Evolutionary conservation across 2,329 filamentous ascomycete genomes (phyloP).

Genomic region (Uncinocarpus reesii): DNA sequence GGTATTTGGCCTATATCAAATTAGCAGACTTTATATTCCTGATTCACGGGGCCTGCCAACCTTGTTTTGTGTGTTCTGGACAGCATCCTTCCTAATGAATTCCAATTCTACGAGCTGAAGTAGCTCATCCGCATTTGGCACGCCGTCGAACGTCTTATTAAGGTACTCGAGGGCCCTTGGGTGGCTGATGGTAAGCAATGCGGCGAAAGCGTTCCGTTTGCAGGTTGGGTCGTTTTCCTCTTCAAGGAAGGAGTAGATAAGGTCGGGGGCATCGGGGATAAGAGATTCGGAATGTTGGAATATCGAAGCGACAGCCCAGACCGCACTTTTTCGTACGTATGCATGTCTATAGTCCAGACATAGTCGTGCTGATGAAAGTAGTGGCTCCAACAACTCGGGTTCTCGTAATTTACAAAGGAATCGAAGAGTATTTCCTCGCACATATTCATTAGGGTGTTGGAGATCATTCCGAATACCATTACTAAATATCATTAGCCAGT

Average conservation of each 20-base stretch:
- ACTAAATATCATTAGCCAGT: slow-evolving; percentile 40
- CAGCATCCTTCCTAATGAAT: slow-evolving; percentile 95
- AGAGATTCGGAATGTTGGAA: slow-evolving; percentile 80
- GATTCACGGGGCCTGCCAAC: slow-evolving; percentile 37
- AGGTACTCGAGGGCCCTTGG: slow-evolving; percentile 84
- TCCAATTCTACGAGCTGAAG: slow-evolving; percentile 88
- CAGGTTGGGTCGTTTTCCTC: slow-evolving; percentile 87
- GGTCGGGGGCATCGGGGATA: slow-evolving; percentile 89
- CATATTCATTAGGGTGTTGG: slow-evolving; percentile 96
- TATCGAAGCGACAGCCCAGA: slow-evolving; percentile 88
- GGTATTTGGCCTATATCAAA: slow-evolving; percentile 60
- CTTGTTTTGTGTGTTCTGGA: slow-evolving; percentile 91
- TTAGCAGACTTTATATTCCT: not conserved
- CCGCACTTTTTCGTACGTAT: slow-evolving; percentile 96
- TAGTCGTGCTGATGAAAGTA: slow-evolving; percentile 79
- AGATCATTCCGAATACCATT: slow-evolving; percentile 97
- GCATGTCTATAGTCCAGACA: slow-evolving; percentile 95
- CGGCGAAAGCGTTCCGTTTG: slow-evolving; percentile 95
- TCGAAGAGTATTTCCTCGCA: slow-evolving; percentile 92
- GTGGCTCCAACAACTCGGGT: slow-evolving; percentile 87
- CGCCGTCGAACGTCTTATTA: slow-evolving; percentile 79
- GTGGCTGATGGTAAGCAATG: slow-evolving; percentile 81
- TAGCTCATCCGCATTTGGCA: slow-evolving; percentile 88
- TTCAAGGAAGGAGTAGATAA: slow-evolving; percentile 81
- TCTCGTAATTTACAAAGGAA: slow-evolving; percentile 96